Evolutionary conservation across 2,329 filamentous ascomycete species (phyloP).

Genomic region (Alternaria brassicae): DNA sequence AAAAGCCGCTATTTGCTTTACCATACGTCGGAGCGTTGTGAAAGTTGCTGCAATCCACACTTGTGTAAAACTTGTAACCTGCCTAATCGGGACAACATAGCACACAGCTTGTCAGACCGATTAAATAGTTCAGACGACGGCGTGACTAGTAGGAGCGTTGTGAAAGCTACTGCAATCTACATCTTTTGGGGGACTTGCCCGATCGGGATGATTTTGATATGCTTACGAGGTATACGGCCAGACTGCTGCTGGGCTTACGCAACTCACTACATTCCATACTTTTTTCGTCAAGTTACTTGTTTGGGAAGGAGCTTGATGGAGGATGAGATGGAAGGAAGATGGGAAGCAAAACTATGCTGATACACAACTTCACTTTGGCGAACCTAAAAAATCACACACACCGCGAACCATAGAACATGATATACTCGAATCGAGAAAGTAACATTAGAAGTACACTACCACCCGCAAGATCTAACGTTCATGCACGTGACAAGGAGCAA

Average conservation of each 20-base stretch:
- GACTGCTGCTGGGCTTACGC: not conserved
- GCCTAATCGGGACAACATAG: not conserved
- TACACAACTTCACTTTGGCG: too few species aligned
- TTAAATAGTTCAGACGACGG: not conserved
- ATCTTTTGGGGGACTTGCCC: not conserved
- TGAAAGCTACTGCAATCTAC: not conserved
- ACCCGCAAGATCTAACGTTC: not conserved
- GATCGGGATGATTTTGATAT: not conserved
- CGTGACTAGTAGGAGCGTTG: not conserved
- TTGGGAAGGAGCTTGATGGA: not conserved
- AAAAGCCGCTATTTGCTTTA: not conserved
- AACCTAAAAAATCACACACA: not conserved
- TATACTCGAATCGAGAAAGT: not conserved
- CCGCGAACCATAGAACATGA: not conserved
- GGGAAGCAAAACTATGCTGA: not conserved
- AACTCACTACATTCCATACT: not conserved
- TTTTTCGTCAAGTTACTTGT: not conserved
- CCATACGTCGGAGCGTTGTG: not conserved
- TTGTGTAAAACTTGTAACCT: not conserved
- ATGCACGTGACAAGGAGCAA: not conserved
- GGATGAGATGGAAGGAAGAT: not conserved
- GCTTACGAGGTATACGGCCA: not conserved
- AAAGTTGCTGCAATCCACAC: not conserved
- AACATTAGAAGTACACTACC: slow-evolving; percentile 3
- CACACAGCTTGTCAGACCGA: not conserved